Conservation (phyloP, 176 grass and related monocot species). For the Lolium perenne region DNA sequence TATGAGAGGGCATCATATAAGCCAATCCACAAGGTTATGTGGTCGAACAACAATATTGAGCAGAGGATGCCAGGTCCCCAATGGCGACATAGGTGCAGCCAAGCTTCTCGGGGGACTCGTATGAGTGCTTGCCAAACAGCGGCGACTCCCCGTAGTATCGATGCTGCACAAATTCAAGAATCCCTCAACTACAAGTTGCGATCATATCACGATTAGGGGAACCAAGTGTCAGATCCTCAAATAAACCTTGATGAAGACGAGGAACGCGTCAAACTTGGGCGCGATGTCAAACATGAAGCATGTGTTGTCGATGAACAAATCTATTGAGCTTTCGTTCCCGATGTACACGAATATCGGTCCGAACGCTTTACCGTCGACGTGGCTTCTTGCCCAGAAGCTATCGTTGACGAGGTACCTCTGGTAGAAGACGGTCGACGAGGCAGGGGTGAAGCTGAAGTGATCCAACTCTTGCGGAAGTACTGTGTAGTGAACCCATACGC, state of each 20-base stretch:
- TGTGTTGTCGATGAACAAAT: slow-evolving; percentile 66
- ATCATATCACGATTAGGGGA: neutral
- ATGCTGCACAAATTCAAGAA: slow-evolving; percentile 48
- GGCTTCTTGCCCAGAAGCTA: too few relatives aligned
- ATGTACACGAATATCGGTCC: slow-evolving; percentile 84
- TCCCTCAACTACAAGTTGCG: neutral
- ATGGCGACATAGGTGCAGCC: slow-evolving; percentile 20
- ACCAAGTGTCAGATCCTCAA: neutral
- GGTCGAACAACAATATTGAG: too few relatives aligned
- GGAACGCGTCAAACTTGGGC: slow-evolving; percentile 68
- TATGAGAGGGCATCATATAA: too few relatives aligned
- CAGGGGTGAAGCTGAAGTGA: slow-evolving; percentile 90
- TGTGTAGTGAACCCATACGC: slow-evolving; percentile 58
- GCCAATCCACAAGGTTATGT: too few relatives aligned
- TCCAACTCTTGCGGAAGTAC: slow-evolving; percentile 86
- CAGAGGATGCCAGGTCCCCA: slow-evolving; percentile 11
- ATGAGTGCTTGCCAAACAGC: slow-evolving; percentile 79
- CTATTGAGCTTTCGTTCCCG: slow-evolving; percentile 72
- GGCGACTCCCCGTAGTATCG: slow-evolving; percentile 82
- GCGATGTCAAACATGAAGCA: slow-evolving; percentile 88
- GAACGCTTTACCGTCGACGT: too few relatives aligned
- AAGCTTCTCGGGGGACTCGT: slow-evolving; percentile 50
- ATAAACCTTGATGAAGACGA: slow-evolving; percentile 84
- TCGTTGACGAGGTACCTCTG: too few relatives aligned
- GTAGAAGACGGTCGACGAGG: slow-evolving; percentile 56